Percentiles rank a stretch among this genome's conserved stretches.
These are phyloP conservation scores for Aspergillus piperis DNA, from an alignment of 2,329 filamentous ascomycete species.

Conservation along the genomic window DNA sequence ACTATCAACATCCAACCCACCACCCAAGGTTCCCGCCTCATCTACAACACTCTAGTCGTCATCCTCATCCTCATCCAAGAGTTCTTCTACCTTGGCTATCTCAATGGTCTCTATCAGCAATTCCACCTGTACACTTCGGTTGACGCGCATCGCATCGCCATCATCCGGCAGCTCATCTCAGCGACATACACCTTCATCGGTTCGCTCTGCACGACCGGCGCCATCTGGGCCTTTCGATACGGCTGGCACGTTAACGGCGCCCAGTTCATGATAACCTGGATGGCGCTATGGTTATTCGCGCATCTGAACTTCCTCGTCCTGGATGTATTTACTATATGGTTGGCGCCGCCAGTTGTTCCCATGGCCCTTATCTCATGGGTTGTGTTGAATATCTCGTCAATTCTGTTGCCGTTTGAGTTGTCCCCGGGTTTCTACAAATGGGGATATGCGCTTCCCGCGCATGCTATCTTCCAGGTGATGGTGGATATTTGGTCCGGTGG, in stretches of 20 bases:
- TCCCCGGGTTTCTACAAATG: slow-evolving; percentile 44
- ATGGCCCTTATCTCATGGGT: slow-evolving; percentile 51
- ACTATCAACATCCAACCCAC: slow-evolving; percentile 45
- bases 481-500: slow-evolving; percentile 47
- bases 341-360: slow-evolving; percentile 45
- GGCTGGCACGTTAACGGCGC: slow-evolving; percentile 43
- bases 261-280: slow-evolving; percentile 49
- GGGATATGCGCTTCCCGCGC: slow-evolving; percentile 42
- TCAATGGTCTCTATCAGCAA: slow-evolving; percentile 47
- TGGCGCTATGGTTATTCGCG: slow-evolving; percentile 47
- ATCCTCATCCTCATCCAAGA: slow-evolving; percentile 51
- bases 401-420: slow-evolving; percentile 48
- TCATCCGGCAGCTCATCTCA: slow-evolving; percentile 40
- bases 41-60: slow-evolving; percentile 50
- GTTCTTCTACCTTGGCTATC: slow-evolving; percentile 51
- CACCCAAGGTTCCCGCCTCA: slow-evolving; percentile 42
- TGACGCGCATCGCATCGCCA: slow-evolving; percentile 30
- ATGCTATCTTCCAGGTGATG: slow-evolving; percentile 43
- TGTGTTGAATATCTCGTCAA: slow-evolving; percentile 46
- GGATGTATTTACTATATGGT: slow-evolving; percentile 47
- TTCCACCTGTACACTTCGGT: slow-evolving; percentile 42
- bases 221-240: slow-evolving; percentile 48
- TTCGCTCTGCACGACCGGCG: slow-evolving; percentile 43
- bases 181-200: slow-evolving; percentile 44
- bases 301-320: slow-evolving; percentile 49